Evolutionary conservation across 805 yeast genomes (phyloP).

Genomic region (Pichia insulana): DNA sequence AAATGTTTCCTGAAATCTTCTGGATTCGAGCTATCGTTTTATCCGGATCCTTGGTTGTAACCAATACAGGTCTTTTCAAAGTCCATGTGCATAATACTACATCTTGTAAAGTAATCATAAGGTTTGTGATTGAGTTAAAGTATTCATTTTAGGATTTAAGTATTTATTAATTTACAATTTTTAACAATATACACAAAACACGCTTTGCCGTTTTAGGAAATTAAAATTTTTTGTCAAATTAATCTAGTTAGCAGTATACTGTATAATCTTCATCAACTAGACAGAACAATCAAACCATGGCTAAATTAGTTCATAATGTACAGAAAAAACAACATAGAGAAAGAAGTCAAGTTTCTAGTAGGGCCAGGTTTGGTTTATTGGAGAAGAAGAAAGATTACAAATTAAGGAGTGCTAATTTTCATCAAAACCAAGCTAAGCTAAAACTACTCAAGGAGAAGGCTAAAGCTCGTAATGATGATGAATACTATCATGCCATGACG

Average conservation of each 20-base stretch:
- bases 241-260: too few relatives aligned
- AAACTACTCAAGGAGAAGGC: slow-evolving; percentile 70
- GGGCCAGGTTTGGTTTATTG: slow-evolving; percentile 72
- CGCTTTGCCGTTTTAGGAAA: too few relatives aligned
- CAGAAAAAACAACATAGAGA: slow-evolving; percentile 96
- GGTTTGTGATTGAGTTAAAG: too few relatives aligned
- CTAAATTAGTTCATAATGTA: slow-evolving; percentile 75
- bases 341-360: slow-evolving; percentile 73
- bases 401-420: slow-evolving; percentile 47
- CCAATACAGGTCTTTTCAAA: slow-evolving; percentile 2
- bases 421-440: slow-evolving; percentile 52
- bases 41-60: not conserved
- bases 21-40: not conserved
- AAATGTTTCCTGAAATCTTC: not conserved
- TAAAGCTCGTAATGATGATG: slow-evolving; percentile 78
- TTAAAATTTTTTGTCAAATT: too few relatives aligned
- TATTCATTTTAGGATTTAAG: too few relatives aligned
- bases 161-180: too few relatives aligned
- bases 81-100: slow-evolving; percentile 1
- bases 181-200: not conserved
- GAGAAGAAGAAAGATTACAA: slow-evolving; percentile 88
- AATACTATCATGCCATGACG: slow-evolving; percentile 92
- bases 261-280: too few relatives aligned
- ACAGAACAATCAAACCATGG: too few relatives aligned
- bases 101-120: slow-evolving; percentile 19